phyloP scores from a whole-genome alignment of 2,329 filamentous ascomycete genomes.

The Gaeumannomyces sp. region DNA sequence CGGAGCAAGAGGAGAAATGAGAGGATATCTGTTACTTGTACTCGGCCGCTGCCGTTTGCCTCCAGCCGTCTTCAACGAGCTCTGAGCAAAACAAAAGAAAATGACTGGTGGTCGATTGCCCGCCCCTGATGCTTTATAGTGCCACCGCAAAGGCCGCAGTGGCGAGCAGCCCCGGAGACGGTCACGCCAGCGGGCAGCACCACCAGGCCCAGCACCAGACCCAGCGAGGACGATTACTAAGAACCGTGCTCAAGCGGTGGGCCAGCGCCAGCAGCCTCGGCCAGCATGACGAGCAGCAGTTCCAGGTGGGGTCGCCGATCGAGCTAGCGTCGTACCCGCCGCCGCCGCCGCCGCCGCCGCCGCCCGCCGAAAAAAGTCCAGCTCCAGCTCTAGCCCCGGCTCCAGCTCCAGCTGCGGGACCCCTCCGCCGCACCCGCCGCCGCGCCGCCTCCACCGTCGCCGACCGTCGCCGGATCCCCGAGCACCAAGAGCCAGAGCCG shows the following conservation, averaged over 20 bases:
- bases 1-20: too few relatives aligned
- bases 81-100: not conserved
- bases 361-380: conserved; percentile 2
- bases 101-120: conserved; percentile 1
- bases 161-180: not conserved
- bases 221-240: conserved; percentile 7
- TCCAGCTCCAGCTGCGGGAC: not conserved
- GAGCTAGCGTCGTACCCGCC: conserved; percentile 7
- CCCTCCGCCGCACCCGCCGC: not conserved
- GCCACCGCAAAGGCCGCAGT: conserved; percentile 2
- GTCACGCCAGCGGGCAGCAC: not conserved
- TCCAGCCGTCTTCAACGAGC: too few relatives aligned
- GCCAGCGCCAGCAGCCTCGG: too few relatives aligned
- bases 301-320: conserved; percentile 5
- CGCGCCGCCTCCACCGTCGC: not conserved
- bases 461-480: not conserved
- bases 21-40: too few relatives aligned
- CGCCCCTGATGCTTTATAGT: conserved; percentile 2
- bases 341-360: not conserved
- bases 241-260: conserved; percentile 1
- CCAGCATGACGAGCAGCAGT: not conserved
- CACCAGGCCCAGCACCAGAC: conserved; percentile 2
- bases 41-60: too few relatives aligned
- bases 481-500: not conserved
- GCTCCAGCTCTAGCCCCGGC: not conserved